phyloP scores from a whole-genome alignment of 2,329 filamentous ascomycete species.

The Parascedosporium putredinis region DNA sequence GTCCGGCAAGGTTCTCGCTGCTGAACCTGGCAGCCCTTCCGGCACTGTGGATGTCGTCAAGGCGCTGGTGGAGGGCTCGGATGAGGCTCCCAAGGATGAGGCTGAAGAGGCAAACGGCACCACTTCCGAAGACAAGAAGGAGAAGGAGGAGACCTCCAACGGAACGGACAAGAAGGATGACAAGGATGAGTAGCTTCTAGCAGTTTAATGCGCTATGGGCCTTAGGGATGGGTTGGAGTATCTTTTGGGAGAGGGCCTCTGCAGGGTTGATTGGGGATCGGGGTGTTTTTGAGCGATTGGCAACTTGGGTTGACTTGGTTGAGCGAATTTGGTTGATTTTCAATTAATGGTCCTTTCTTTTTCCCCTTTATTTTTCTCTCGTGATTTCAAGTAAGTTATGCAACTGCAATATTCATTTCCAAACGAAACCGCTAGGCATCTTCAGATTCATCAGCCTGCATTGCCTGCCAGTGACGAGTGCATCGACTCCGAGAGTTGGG shows the following conservation, averaged over 20 bases:
- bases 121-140: slow-evolving; percentile 6
- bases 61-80: slow-evolving; percentile 48
- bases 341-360: too few species aligned
- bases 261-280: background rate
- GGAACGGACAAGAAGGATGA: slow-evolving; percentile 12
- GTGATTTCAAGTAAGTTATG: too few species aligned
- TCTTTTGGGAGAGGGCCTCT: too few species aligned
- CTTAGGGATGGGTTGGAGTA: slow-evolving; percentile 1
- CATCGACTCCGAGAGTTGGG: too few species aligned
- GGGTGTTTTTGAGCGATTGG: background rate
- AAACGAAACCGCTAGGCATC: too few species aligned
- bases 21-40: slow-evolving; percentile 65
- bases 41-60: slow-evolving; percentile 69
- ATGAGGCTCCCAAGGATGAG: slow-evolving; percentile 17
- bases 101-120: slow-evolving; percentile 7
- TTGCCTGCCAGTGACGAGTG: too few species aligned
- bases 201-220: background rate
- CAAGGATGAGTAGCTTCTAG: slow-evolving; percentile 10
- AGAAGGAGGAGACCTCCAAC: slow-evolving; percentile 13
- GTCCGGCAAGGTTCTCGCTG: slow-evolving; percentile 65
- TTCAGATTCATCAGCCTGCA: too few species aligned
- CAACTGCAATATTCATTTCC: background rate
- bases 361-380: too few species aligned
- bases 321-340: background rate
- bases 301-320: background rate